Evolutionary conservation across 2,329 filamentous ascomycete genomes (phyloP).

Genomic region (Phialemoniopsis sp.): DNA sequence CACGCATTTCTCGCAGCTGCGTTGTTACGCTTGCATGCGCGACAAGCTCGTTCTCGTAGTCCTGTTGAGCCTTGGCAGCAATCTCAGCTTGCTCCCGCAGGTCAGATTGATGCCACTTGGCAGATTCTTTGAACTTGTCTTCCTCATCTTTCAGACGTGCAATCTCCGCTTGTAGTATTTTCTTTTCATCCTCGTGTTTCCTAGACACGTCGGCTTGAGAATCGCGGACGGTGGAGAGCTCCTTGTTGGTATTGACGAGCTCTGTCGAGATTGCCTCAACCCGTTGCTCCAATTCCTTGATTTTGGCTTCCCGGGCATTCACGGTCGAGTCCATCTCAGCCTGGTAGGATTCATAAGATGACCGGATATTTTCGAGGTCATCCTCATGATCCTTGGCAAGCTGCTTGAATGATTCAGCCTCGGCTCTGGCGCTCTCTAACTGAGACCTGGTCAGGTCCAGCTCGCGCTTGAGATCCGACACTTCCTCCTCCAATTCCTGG

Average conservation of each 20-base stretch:
- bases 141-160: slow-evolving; percentile 78
- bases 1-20: slow-evolving; percentile 71
- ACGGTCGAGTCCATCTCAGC: slow-evolving; percentile 77
- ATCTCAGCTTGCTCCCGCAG: slow-evolving; percentile 92
- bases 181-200: slow-evolving; percentile 78
- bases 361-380: slow-evolving; percentile 72
- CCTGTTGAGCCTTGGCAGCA: slow-evolving; percentile 86
- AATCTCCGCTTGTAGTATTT: slow-evolving; percentile 73
- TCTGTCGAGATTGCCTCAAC: slow-evolving; percentile 81
- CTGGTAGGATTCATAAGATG: slow-evolving; percentile 81
- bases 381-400: slow-evolving; percentile 88
- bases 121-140: slow-evolving; percentile 72
- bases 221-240: slow-evolving; percentile 76
- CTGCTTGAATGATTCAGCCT: slow-evolving; percentile 83
- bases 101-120: slow-evolving; percentile 84
- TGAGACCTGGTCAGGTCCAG: slow-evolving; percentile 78
- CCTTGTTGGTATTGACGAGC: slow-evolving; percentile 74
- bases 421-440: slow-evolving; percentile 73
- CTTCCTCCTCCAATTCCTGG: slow-evolving; percentile 78
- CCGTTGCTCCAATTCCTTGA: slow-evolving; percentile 78
- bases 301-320: slow-evolving; percentile 72
- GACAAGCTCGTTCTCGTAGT: slow-evolving; percentile 90
- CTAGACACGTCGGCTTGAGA: slow-evolving; percentile 71
- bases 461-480: slow-evolving; percentile 82
- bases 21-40: slow-evolving; percentile 96